Conservation (phyloP, 2,329 filamentous ascomycete genomes). For the Ascochyta pisi region DNA sequence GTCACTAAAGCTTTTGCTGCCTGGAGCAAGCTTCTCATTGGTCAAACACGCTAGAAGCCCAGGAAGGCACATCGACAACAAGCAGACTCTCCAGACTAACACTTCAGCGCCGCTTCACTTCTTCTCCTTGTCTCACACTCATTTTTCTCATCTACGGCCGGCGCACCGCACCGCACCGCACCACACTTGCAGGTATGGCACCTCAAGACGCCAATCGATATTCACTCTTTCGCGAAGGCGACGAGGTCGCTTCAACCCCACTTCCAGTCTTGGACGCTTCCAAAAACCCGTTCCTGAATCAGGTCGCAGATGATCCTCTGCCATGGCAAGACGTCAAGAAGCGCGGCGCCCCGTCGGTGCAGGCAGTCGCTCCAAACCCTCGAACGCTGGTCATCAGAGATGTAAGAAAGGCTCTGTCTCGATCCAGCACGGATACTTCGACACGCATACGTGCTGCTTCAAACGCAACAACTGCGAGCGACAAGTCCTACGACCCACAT, state of each 20-base stretch:
- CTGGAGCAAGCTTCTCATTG: constrained; percentile 3
- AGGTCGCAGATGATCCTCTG: constrained; percentile 29
- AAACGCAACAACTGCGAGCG: constrained; percentile 14
- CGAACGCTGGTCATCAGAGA: constrained; percentile 23
- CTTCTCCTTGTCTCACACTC: neutral
- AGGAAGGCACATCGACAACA: constrained; percentile 1
- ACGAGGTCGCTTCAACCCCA: constrained; percentile 13
- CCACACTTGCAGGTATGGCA: constrained; percentile 20
- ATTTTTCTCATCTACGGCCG: neutral
- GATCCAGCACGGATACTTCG: neutral
- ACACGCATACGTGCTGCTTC: constrained; percentile 15
- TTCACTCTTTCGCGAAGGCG: constrained; percentile 28
- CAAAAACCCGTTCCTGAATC: constrained; percentile 32
- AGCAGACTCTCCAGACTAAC: neutral
- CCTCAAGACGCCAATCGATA: constrained; percentile 31
- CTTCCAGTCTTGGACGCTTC: constrained; percentile 8
- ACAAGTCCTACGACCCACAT: constrained; percentile 25
- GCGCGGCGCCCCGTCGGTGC: constrained; percentile 14
- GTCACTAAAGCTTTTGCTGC: constrained; percentile 9
- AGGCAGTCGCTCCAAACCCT: neutral
- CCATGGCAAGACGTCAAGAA: constrained; percentile 41
- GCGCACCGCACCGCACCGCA: too few relatives aligned
- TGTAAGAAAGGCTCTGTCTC: neutral
- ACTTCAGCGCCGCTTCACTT: neutral
- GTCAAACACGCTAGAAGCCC: neutral